Evolutionary conservation across 176 grass and related monocot species (phyloP).

Genomic region (Lolium perenne): DNA sequence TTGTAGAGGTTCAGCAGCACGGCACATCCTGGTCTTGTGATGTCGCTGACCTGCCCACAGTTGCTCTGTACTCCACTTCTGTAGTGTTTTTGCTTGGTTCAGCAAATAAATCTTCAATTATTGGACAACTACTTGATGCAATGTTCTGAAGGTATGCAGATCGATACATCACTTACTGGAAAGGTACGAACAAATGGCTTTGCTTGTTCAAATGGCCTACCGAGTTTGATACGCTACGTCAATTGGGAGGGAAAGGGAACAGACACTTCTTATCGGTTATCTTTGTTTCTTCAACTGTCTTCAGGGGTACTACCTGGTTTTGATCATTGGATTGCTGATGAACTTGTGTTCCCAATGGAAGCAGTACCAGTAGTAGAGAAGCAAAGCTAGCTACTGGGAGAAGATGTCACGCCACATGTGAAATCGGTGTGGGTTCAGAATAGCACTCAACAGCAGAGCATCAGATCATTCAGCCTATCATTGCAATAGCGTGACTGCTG

Average conservation of each 20-base stretch:
- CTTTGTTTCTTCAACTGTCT: neutral
- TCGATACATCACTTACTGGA: neutral
- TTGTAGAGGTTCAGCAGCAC: constrained; percentile 35
- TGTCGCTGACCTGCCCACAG: constrained; percentile 42
- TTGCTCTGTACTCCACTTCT: neutral
- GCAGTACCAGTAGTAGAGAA: neutral
- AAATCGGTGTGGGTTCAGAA: neutral
- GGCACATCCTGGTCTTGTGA: constrained; percentile 37
- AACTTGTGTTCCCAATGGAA: neutral
- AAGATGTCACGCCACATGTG: constrained; percentile 1
- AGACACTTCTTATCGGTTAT: neutral
- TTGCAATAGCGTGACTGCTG: neutral
- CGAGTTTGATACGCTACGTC: neutral
- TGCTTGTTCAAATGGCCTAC: neutral
- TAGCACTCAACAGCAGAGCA: neutral
- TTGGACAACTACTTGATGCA: neutral
- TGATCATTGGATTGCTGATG: neutral
- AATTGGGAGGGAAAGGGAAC: neutral
- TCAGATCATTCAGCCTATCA: neutral
- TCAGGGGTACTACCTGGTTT: neutral
- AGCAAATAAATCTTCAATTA: constrained; percentile 1
- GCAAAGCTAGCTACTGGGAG: neutral
- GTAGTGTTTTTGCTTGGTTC: neutral
- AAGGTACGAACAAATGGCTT: neutral
- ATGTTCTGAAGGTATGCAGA: neutral